Conservation (phyloP, 2,329 filamentous ascomycete genomes). For the Aspergillus brunneoviolaceus region DNA sequence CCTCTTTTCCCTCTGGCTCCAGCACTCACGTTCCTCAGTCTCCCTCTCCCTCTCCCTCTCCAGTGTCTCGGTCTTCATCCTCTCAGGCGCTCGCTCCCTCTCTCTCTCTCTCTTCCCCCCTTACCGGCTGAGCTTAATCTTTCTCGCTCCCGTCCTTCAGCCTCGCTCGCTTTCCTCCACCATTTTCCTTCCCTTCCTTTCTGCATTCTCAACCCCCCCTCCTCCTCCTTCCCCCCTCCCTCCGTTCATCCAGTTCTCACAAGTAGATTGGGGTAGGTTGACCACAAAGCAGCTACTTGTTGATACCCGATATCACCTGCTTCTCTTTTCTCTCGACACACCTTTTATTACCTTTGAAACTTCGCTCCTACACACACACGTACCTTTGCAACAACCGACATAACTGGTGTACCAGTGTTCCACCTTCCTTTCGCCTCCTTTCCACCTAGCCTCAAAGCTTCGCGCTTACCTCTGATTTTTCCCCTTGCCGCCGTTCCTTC, state of each 20-base stretch:
- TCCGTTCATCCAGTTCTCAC: conserved; percentile 5
- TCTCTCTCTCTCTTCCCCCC: conserved; percentile 2
- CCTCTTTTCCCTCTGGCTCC: neutral
- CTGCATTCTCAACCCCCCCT: neutral
- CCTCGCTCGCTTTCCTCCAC: conserved; percentile 9
- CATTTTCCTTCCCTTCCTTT: conserved; percentile 7
- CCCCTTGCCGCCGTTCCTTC: conserved; percentile 17
- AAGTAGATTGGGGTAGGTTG: conserved; percentile 5
- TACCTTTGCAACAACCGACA: conserved; percentile 1
- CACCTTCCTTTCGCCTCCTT: conserved; percentile 23
- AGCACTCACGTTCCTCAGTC: neutral
- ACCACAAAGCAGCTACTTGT: neutral
- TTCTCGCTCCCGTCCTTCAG: conserved; percentile 8
- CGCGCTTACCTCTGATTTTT: conserved; percentile 19
- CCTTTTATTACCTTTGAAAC: neutral
- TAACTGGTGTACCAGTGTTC: conserved; percentile 15
- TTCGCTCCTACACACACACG: neutral
- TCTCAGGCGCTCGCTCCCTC: neutral
- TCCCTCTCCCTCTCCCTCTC: neutral
- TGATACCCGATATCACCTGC: neutral
- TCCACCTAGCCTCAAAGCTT: conserved; percentile 17
- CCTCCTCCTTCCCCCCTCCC: neutral
- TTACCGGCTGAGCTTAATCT: conserved; percentile 15
- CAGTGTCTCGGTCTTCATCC: neutral
- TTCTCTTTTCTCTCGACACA: conserved; percentile 2